Evolutionary conservation across 345 rosid species (phyloP), one percentile per base, ranked within the genome.

Genomic region (Acer negundo): DNA sequence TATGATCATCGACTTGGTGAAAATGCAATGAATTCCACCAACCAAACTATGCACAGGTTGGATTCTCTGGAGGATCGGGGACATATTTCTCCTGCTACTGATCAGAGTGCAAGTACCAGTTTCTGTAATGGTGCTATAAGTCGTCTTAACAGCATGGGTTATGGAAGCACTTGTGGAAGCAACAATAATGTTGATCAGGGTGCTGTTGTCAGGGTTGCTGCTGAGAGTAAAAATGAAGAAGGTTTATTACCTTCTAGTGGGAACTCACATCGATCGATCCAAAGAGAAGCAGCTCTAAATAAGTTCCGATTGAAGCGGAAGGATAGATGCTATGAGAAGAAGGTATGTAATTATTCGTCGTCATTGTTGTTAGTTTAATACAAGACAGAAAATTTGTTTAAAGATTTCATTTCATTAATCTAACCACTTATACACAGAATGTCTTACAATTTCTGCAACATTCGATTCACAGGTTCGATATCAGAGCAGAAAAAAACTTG

Each of bases 271-370:
- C 86, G 85, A 13, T 88, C 97, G 51, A 79, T 78, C 17, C 92
- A 86, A 84, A 90, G 99, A 73, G 97, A 94, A 89, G 98, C 94
- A 2, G 99, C 98, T 78, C 83, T 96, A 19, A 90, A 26, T 51
- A 94, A 94, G 84, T 96, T 96, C 81, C 91, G 99, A 47, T 53
- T 91, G 89, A 96, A 96, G 89, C 95, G 97, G 15, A 96, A 96
- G 76, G 99, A 94, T 67, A 89, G 98, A 77, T 94, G 99, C 85
- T 96, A 78, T 68, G 97, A 91, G 75, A 96, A 94, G 86, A 96
- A 91, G 98, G 98, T 94, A 87, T 40, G 56, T 46, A 73, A 77
- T 40, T 72, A 5, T 16, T 67, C 51, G 16, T 40, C 49, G 11
- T 24, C 23, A 24, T 19, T 12, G 62, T 19, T 12, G 62, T 23